Evolutionary conservation across 495 filamentous ascomycete genomes (phyloP), one percentile per base, ranked within the genome.

Genomic region (Cercophora scortea): DNA sequence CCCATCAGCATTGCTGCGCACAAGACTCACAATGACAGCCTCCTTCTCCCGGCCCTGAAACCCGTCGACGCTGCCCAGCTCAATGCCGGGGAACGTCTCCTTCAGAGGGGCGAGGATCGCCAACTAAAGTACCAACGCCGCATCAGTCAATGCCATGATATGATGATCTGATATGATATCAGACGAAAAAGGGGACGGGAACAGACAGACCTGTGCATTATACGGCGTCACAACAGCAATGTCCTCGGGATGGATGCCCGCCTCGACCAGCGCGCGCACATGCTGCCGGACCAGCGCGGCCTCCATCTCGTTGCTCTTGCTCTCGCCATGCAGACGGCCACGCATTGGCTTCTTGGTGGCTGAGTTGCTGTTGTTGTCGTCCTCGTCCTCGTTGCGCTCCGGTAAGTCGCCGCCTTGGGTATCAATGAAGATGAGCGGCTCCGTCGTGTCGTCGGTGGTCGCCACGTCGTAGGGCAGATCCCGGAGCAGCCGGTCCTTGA

Each of bases 1-100:
- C 25, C 85, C 78, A 48, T 87, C 82, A 16, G 79, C 58, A 69
- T 97, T 97, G 68, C 90, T 96, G 56, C 93, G 77, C 38, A 99
- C 93, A 18, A 96, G 75, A 64, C 82, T 90, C 15, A 99, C 82
- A 34, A 99, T 80, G 38, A 99, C 86, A 3, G 87, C 93, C 65
- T 99, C 93, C 69, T 99, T 98, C 70, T 99, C 93, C 11, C 93
- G 79, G 38, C 93, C 93, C 65, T 99, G 93, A 65, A 99, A 99
- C 7, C 90, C 91, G 69, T 99, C 93, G 3, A 99, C 89, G 58
- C 87, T 95, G 25, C 93, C 93, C 15, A 97, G 71, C 65, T 99
- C 93, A 12, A 99, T 80, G 4, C 83, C 90, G 0, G 85, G 85
- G 56, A 87, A 95, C 42, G 74, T 72, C 48, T 91, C 87, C 52